phyloP scores from a whole-genome alignment of 345 rosid species.

The Acer saccharum region DNA sequence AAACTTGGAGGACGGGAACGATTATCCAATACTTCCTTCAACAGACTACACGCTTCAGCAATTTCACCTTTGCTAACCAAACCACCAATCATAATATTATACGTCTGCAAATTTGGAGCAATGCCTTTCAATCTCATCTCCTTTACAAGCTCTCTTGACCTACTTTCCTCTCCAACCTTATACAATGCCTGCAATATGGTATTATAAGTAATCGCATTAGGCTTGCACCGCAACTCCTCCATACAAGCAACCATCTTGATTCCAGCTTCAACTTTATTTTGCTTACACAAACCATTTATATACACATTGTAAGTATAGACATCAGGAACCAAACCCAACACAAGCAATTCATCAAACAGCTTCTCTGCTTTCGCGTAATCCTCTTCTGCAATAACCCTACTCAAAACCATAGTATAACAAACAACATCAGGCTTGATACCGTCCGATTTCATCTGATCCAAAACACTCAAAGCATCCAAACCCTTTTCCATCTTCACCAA shows the following conservation, averaged over 20 bases:
- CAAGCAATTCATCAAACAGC: constrained; percentile 79
- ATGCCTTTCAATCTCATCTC: constrained; percentile 53
- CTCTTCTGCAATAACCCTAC: constrained; percentile 45
- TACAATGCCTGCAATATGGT: constrained; percentile 45
- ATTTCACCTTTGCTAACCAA: constrained; percentile 43
- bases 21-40: constrained; percentile 55
- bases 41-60: constrained; percentile 45
- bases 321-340: constrained; percentile 74
- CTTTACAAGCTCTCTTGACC: constrained; percentile 38
- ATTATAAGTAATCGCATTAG: constrained; percentile 52
- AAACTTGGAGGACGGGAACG: constrained; percentile 25
- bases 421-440: constrained; percentile 62
- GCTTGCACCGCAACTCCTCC: constrained; percentile 54
- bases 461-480: constrained; percentile 56
- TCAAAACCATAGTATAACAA: constrained; percentile 56
- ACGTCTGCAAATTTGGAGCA: constrained; percentile 36
- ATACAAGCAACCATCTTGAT: constrained; percentile 55
- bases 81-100: constrained; percentile 48
- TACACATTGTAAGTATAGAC: constrained; percentile 63
- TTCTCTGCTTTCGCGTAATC: constrained; percentile 57
- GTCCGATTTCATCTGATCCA: constrained; percentile 61
- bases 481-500: constrained; percentile 52
- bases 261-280: constrained; percentile 53
- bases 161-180: constrained; percentile 43
- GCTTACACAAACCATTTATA: constrained; percentile 70